Evolutionary conservation across 2,329 filamentous ascomycete genomes (phyloP), one percentile per base, ranked within the genome.

Genomic region (Grosmannia clavigera): DNA sequence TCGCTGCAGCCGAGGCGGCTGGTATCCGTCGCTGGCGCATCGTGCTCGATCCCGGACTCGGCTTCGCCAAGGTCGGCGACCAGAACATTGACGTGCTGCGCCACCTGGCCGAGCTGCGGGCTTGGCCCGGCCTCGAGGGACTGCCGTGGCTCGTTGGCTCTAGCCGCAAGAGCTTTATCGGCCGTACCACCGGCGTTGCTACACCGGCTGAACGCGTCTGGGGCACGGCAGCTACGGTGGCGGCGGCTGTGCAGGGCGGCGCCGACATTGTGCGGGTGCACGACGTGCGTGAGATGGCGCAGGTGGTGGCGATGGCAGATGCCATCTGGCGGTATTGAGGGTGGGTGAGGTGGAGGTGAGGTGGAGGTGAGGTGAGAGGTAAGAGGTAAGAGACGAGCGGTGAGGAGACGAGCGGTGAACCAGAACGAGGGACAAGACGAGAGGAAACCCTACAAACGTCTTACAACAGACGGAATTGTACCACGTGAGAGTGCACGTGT

Each of bases 221-320:
- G 84, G 94, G 94, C 12, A 97, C 94, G 3, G 92, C 91, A 12
- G 90, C 89, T 12, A 89, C 91, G 0, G 88, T 97, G 10, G 86
- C 88, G 3, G 90, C 91, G 7, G 90, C 91, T 54, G 81, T 99
- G 35, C 83, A 87, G 63, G 90, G 90, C 7, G 94, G 94, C 3
- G 92, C 92, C 29, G 92, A 97, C 75, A 84, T 99, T 61, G 86
- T 97, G 54, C 80, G 94, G 58, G 91, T 99, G 51, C 94, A 99
- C 74, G 92, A 97, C 75, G 88, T 92, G 16, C 74, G 77, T 60
- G 88, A 94, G 76, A 97, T 97, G 92, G 78, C 74, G 50, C 81
- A 90, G 72, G 91, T 96, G 38, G 84, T 84, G 1, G 87, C 81
- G 70, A 92, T 97, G 85, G 84, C 90, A 10, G 92, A 97, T 79